Conservation (phyloP, 192 early-diverging fungal species). For the Dissophora globulifera region DNA sequence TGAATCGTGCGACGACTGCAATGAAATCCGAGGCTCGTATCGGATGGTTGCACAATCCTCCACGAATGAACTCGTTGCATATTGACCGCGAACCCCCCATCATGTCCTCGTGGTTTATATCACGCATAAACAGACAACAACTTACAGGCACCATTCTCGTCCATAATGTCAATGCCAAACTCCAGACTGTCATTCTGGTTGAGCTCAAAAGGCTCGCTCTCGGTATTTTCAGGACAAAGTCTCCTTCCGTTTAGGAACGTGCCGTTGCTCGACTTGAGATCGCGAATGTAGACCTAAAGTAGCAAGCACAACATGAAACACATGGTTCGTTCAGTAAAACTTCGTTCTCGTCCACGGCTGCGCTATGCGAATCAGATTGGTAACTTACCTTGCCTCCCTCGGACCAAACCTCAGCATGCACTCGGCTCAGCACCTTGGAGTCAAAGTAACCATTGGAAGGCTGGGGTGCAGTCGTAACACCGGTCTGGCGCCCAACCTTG, state of each 20-base stretch:
- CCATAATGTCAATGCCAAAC: slow-evolving; percentile 84
- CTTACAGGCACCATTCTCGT: slow-evolving; percentile 73
- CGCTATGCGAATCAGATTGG: too few relatives aligned
- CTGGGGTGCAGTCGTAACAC: slow-evolving; percentile 67
- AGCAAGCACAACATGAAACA: background rate
- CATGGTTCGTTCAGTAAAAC: too few relatives aligned
- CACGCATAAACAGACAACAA: too few relatives aligned
- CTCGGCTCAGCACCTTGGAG: slow-evolving; percentile 81
- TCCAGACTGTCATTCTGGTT: slow-evolving; percentile 72
- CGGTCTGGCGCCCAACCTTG: slow-evolving; percentile 79
- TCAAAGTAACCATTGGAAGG: slow-evolving; percentile 84
- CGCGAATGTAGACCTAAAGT: slow-evolving; percentile 73
- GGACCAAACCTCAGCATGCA: slow-evolving; percentile 80
- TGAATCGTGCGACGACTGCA: too few relatives aligned
- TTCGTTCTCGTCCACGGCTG: too few relatives aligned
- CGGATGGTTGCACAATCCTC: background rate
- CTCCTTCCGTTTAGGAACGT: slow-evolving; percentile 82
- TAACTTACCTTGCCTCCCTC: slow-evolving; percentile 68
- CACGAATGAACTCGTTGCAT: background rate
- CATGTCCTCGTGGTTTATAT: slow-evolving; percentile 12
- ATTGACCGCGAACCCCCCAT: background rate
- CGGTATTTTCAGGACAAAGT: slow-evolving; percentile 71
- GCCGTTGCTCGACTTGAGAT: slow-evolving; percentile 83
- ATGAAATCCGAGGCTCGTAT: background rate
- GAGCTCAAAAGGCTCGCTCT: slow-evolving; percentile 68